phyloP scores from a whole-genome alignment of 2,329 filamentous ascomycete species.

The Ophiostoma sp. region DNA sequence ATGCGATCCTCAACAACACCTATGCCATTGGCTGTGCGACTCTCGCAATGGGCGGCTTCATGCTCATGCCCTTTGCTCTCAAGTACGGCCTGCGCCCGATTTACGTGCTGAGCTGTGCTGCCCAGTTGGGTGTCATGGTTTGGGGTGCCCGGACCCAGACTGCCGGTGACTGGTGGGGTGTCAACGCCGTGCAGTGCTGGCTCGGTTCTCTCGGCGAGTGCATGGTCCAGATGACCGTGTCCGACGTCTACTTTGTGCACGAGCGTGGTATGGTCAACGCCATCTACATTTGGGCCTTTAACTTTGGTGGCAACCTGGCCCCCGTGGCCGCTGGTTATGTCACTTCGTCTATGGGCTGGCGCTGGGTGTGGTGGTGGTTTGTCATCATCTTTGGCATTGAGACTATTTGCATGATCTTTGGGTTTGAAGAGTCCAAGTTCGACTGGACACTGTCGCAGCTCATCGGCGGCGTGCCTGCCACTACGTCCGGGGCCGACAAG shows the following conservation, averaged over 20 bases:
- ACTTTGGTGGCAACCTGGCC: conserved; percentile 40
- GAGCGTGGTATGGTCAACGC: conserved; percentile 38
- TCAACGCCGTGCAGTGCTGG: conserved; percentile 31
- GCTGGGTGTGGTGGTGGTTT: conserved; percentile 39
- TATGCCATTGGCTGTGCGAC: conserved; percentile 30
- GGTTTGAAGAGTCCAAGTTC: conserved; percentile 24
- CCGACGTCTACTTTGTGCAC: conserved; percentile 41
- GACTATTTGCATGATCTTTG: conserved; percentile 18
- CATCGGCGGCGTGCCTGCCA: neutral
- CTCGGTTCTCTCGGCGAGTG: conserved; percentile 30
- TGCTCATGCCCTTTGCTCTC: conserved; percentile 36
- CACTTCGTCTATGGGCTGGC: conserved; percentile 43
- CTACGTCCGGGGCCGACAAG: neutral
- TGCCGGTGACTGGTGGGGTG: conserved; percentile 32
- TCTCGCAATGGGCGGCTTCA: conserved; percentile 35
- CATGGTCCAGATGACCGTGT: conserved; percentile 39
- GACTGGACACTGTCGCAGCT: conserved; percentile 7
- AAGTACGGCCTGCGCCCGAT: conserved; percentile 37
- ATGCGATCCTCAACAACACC: conserved; percentile 35
- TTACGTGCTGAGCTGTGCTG: conserved; percentile 34
- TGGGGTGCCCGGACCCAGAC: conserved; percentile 33
- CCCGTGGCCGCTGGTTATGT: conserved; percentile 48
- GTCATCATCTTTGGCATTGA: conserved; percentile 28
- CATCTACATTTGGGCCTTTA: conserved; percentile 39
- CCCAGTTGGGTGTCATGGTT: conserved; percentile 34